A percentile compares a stretch with the other conserved stretches of the same genome.
phyloP scores from a whole-genome alignment of 2,329 filamentous ascomycete genomes.

The Nemania diffusa region DNA sequence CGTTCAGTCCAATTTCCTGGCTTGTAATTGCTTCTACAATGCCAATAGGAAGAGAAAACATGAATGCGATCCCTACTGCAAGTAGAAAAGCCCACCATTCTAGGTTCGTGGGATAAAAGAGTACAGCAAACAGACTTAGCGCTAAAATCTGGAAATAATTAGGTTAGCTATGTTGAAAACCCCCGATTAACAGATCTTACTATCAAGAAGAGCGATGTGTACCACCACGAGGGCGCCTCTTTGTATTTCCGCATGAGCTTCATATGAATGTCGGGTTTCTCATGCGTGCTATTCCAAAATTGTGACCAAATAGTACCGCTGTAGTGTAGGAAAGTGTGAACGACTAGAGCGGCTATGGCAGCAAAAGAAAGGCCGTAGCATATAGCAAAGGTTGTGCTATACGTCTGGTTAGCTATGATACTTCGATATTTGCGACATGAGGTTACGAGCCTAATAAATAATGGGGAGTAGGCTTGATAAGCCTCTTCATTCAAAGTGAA shows the following conservation, averaged over 20 bases:
- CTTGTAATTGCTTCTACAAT: slow-evolving; percentile 78
- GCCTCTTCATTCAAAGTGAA: slow-evolving; percentile 71
- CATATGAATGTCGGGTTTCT: slow-evolving; percentile 71
- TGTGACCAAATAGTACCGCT: slow-evolving; percentile 73
- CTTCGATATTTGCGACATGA: neutral
- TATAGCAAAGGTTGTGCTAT: slow-evolving; percentile 75
- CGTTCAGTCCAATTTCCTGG: slow-evolving; percentile 77
- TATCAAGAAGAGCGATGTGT: slow-evolving; percentile 65
- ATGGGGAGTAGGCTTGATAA: slow-evolving; percentile 73
- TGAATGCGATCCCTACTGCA: slow-evolving; percentile 70
- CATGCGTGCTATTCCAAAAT: slow-evolving; percentile 66
- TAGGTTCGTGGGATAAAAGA: slow-evolving; percentile 73
- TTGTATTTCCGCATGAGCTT: slow-evolving; percentile 71
- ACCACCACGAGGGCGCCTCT: slow-evolving; percentile 73
- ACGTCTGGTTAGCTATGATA: slow-evolving; percentile 15
- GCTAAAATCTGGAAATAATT: slow-evolving; percentile 58
- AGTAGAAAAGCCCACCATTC: slow-evolving; percentile 78
- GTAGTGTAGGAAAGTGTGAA: slow-evolving; percentile 74
- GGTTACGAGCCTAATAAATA: slow-evolving; percentile 66
- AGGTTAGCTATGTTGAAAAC: neutral
- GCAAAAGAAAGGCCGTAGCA: slow-evolving; percentile 79
- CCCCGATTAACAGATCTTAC: slow-evolving; percentile 52
- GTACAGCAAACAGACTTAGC: slow-evolving; percentile 64
- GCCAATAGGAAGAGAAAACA: slow-evolving; percentile 73
- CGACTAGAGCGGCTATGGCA: slow-evolving; percentile 73